These are phyloP conservation scores for Mycosphaerella arachidis DNA, from an alignment of 2,329 filamentous ascomycete species.

Conservation along the genomic window DNA sequence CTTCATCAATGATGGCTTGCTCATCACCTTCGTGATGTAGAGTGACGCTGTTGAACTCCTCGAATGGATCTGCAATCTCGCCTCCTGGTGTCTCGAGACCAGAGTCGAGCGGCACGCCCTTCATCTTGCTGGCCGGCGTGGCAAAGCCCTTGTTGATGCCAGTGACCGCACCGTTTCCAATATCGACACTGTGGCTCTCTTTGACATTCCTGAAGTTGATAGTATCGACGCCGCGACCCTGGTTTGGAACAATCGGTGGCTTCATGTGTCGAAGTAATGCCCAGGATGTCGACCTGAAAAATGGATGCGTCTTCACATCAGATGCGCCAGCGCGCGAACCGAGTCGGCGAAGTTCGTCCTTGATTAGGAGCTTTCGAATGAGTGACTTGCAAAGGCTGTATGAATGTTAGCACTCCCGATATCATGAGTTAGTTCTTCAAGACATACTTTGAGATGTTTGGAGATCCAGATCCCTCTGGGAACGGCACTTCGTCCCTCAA, in stretches of 20 bases:
- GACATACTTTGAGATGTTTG: constrained; percentile 86
- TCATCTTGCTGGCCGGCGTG: constrained; percentile 43
- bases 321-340: constrained; percentile 92
- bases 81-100: constrained; percentile 78
- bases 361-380: constrained; percentile 94
- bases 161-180: constrained; percentile 51
- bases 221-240: constrained; percentile 85
- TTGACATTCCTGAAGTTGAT: constrained; percentile 98
- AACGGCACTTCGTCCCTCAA: constrained; percentile 93
- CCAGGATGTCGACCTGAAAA: constrained; percentile 96
- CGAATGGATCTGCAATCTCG: constrained; percentile 83
- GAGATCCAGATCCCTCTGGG: constrained; percentile 77
- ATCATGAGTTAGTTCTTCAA: neutral
- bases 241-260: constrained; percentile 90
- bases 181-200: constrained; percentile 91
- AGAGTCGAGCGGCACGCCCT: constrained; percentile 82
- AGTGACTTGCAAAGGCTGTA: constrained; percentile 87
- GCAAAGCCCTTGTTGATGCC: constrained; percentile 35
- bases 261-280: constrained; percentile 96
- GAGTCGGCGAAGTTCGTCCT: constrained; percentile 89
- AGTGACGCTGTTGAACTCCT: constrained; percentile 98
- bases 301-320: constrained; percentile 92
- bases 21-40: constrained; percentile 91
- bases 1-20: constrained; percentile 7
- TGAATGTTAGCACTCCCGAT: neutral